Evolutionary conservation across 2,329 filamentous ascomycete species (phyloP).

Genomic region (Epicoccum nigrum): DNA sequence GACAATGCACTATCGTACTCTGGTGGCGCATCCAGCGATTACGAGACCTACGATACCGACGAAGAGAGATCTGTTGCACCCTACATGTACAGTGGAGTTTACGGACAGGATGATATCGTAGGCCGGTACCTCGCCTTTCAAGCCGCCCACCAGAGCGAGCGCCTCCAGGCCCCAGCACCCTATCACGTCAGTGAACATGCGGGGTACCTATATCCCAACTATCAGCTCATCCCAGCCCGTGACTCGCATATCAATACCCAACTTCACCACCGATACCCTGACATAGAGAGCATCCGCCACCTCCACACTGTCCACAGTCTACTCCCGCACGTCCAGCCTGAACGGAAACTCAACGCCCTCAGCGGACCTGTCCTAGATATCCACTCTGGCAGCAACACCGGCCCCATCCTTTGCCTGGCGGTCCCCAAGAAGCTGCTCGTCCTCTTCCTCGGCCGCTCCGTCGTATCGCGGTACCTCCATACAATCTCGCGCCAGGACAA

Average conservation of each 20-base stretch:
- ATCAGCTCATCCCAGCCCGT: background rate
- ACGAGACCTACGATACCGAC: background rate
- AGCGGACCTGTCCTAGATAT: conserved; percentile 19
- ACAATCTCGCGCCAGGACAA: conserved; percentile 23
- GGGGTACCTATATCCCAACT: background rate
- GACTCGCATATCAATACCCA: conserved; percentile 1
- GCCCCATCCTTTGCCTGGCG: conserved; percentile 1
- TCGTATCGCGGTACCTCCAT: conserved; percentile 22
- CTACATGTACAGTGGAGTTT: background rate
- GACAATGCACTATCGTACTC: background rate
- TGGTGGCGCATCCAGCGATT: background rate
- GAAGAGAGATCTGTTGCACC: background rate
- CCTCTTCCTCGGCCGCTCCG: conserved; percentile 24
- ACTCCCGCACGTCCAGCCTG: conserved; percentile 23
- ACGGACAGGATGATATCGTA: background rate
- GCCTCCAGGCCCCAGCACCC: background rate
- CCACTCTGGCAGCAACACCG: conserved; percentile 16
- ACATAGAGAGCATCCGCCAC: conserved; percentile 30
- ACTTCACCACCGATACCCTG: conserved; percentile 11
- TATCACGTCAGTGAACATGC: background rate
- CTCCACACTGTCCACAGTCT: conserved; percentile 21
- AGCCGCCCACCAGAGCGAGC: background rate
- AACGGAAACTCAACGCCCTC: conserved; percentile 18
- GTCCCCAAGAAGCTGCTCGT: conserved; percentile 29
- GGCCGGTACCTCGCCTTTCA: conserved; percentile 4